Evolutionary conservation across 1,284 basidiomycete species (phyloP).

Genomic region (Veloboletus limbatus): DNA sequence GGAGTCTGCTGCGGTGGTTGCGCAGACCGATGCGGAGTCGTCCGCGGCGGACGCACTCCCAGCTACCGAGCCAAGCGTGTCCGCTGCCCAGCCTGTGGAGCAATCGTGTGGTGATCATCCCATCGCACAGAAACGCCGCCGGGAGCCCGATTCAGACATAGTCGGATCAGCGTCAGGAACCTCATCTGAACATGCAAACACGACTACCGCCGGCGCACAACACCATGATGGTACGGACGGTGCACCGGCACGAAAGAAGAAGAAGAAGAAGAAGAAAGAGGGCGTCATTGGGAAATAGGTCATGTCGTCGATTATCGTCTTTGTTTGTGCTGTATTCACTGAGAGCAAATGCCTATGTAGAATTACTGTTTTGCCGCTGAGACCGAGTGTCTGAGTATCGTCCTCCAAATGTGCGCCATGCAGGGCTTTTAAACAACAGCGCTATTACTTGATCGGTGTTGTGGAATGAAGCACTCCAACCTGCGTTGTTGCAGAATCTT

Average conservation of each 20-base stretch:
- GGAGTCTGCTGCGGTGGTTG: neutral
- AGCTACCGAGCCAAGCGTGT: neutral
- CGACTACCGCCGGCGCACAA: neutral
- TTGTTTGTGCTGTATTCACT: no score
- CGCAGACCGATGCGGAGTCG: neutral
- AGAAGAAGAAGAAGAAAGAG: constrained; percentile 27
- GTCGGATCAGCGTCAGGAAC: neutral
- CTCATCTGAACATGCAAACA: neutral
- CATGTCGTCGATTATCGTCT: neutral
- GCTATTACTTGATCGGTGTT: no score
- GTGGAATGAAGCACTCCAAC: no score
- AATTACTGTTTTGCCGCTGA: no score
- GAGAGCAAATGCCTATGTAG: no score
- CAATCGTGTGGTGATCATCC: neutral
- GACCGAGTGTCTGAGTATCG: no score
- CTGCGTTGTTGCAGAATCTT: no score
- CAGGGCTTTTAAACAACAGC: no score
- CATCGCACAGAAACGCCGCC: constrained; percentile 21
- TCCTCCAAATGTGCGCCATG: no score
- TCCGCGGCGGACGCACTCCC: neutral
- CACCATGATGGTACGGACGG: neutral
- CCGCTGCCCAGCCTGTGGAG: neutral
- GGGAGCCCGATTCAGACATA: constrained; percentile 9
- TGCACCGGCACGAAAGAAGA: constrained; percentile 20
- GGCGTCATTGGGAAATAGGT: neutral